Evolutionary conservation across 2,329 filamentous ascomycete species (phyloP).

Genomic region (Knufia fluminis): DNA sequence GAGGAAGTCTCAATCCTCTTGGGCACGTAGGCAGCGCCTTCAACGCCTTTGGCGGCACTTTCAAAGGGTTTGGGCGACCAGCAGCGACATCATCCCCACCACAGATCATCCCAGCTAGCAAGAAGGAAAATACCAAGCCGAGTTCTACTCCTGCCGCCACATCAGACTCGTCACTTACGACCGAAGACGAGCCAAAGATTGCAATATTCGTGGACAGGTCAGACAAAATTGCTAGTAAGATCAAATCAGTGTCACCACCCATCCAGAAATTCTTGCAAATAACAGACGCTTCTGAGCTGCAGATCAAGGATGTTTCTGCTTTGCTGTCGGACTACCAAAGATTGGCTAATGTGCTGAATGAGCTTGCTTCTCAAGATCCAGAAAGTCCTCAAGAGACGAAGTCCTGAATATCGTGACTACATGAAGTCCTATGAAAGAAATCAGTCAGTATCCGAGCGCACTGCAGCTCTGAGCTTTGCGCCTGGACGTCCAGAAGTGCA

Average conservation of each 20-base stretch:
- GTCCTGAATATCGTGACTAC: neutral
- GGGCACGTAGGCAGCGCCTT: constrained; percentile 48
- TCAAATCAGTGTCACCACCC: constrained; percentile 43
- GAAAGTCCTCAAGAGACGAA: neutral
- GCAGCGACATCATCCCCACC: constrained; percentile 33
- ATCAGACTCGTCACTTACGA: constrained; percentile 27
- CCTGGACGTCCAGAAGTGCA: no score
- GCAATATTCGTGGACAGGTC: constrained; percentile 39
- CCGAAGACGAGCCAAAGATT: constrained; percentile 53
- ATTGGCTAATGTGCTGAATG: constrained; percentile 40
- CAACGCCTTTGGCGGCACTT: constrained; percentile 50
- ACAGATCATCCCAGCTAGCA: constrained; percentile 7
- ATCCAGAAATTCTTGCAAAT: constrained; percentile 65
- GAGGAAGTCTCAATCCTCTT: constrained; percentile 74
- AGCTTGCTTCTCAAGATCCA: constrained; percentile 13
- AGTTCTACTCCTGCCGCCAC: constrained; percentile 12
- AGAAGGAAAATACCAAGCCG: constrained; percentile 28
- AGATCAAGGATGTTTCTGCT: constrained; percentile 62
- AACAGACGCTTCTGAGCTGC: constrained; percentile 60
- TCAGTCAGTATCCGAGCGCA: no score
- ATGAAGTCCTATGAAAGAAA: no score
- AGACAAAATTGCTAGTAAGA: constrained; percentile 9
- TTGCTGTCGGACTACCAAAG: constrained; percentile 66
- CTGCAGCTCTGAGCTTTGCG: no score
- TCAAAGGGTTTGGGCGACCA: constrained; percentile 60